A percentile compares a stretch with the other conserved stretches of the same genome.
Conservation (phyloP, 2,329 filamentous ascomycete species). For the Calonectria leucothoes region DNA sequence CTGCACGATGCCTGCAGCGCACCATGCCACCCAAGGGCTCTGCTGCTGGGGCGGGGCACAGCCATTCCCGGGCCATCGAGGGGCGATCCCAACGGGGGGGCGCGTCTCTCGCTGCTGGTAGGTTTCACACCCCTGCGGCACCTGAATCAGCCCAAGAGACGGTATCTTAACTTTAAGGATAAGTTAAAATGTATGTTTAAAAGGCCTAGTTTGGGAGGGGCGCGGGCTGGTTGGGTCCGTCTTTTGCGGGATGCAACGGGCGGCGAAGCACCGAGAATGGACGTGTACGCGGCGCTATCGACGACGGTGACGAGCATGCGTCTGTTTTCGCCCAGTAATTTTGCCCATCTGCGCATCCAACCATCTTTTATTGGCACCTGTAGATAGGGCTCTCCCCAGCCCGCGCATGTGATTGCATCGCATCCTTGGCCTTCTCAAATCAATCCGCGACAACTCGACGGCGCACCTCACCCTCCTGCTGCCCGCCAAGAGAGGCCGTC, state of each 20-base stretch:
- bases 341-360: too few species aligned
- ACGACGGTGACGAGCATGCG: background rate
- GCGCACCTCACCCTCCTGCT: background rate
- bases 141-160: background rate
- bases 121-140: background rate
- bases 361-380: too few species aligned
- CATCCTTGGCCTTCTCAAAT: background rate
- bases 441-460: background rate
- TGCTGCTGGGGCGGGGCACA: background rate
- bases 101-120: background rate
- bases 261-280: background rate
- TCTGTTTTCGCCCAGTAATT: background rate
- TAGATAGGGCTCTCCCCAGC: background rate
- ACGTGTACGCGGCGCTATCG: background rate
- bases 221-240: background rate
- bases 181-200: slow-evolving; percentile 3
- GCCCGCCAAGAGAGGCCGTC: slow-evolving; percentile 16
- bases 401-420: slow-evolving; percentile 11
- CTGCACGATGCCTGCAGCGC: too few species aligned
- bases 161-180: slow-evolving; percentile 6
- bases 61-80: background rate
- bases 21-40: too few species aligned
- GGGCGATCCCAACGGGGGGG: background rate
- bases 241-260: too few species aligned
- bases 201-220: background rate